phyloP scores from a whole-genome alignment of 2,329 filamentous ascomycete species.

The Coleophoma eucalyptorum region DNA sequence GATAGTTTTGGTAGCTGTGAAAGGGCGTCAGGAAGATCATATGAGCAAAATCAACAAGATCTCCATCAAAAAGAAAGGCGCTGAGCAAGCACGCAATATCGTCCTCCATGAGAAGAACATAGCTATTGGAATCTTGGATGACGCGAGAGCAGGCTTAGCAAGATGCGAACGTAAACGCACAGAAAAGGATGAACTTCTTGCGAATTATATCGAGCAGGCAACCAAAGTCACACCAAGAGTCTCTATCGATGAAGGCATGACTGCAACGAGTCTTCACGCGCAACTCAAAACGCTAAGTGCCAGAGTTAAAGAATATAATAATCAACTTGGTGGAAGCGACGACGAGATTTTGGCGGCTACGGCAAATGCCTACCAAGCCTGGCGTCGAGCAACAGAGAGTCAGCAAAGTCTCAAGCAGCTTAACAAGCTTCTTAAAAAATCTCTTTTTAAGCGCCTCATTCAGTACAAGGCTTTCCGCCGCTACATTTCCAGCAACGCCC shows the following conservation, averaged over 20 bases:
- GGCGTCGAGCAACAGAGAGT: conserved; percentile 38
- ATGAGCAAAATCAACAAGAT: conserved; percentile 44
- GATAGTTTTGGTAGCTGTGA: conserved; percentile 50
- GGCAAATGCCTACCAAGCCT: conserved; percentile 32
- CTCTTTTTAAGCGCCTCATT: conserved; percentile 64
- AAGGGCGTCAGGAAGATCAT: conserved; percentile 44
- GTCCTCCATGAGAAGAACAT: conserved; percentile 60
- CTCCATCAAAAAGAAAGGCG: conserved; percentile 27
- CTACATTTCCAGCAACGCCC: conserved; percentile 80
- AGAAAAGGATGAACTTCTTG: conserved; percentile 42
- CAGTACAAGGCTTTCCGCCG: conserved; percentile 81
- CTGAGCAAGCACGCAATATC: conserved; percentile 43
- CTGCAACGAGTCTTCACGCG: conserved; percentile 47
- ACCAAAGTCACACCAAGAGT: conserved; percentile 51
- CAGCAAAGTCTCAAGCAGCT: conserved; percentile 40
- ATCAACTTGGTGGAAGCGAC: conserved; percentile 58
- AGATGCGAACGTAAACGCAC: conserved; percentile 44
- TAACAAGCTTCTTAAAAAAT: conserved; percentile 43
- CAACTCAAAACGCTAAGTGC: conserved; percentile 51
- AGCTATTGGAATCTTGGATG: conserved; percentile 47
- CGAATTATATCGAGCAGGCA: conserved; percentile 53
- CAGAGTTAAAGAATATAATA: conserved; percentile 55
- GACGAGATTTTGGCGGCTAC: conserved; percentile 55
- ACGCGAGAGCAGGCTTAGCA: conserved; percentile 40
- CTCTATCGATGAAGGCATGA: conserved; percentile 61